Conservation (phyloP, 2,329 filamentous ascomycete genomes). For the Aspergillus flavus region DNA sequence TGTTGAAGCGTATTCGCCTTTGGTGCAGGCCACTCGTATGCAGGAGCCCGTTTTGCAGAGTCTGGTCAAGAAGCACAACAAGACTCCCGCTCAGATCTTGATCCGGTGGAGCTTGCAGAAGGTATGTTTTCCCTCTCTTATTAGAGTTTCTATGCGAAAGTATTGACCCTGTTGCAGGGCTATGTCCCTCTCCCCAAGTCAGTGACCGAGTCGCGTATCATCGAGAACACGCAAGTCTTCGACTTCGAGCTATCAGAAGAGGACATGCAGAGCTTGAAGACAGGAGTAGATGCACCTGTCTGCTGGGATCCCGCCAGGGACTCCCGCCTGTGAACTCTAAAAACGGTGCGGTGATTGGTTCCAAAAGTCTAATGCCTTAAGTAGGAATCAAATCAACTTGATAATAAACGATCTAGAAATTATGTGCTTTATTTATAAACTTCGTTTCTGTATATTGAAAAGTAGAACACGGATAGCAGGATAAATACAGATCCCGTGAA, state of each 20-base stretch:
- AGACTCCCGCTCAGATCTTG: slow-evolving; percentile 61
- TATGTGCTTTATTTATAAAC: background rate
- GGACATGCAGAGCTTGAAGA: slow-evolving; percentile 61
- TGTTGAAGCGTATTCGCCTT: slow-evolving; percentile 58
- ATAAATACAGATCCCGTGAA: background rate
- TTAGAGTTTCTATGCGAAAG: background rate
- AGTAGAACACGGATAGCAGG: background rate
- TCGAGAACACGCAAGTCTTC: slow-evolving; percentile 62
- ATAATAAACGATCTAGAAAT: background rate
- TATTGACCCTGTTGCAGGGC: slow-evolving; percentile 42
- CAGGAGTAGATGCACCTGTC: slow-evolving; percentile 58
- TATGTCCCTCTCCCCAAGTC: slow-evolving; percentile 67
- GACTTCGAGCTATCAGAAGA: slow-evolving; percentile 62
- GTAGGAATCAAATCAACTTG: background rate
- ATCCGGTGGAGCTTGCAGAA: slow-evolving; percentile 65
- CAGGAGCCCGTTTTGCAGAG: slow-evolving; percentile 56
- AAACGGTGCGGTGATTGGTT: background rate
- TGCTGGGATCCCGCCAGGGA: slow-evolving; percentile 58
- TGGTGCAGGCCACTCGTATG: slow-evolving; percentile 50
- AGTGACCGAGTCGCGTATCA: slow-evolving; percentile 61
- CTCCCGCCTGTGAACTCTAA: slow-evolving; percentile 19
- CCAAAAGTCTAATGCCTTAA: background rate
- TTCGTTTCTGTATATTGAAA: background rate
- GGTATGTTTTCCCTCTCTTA: slow-evolving; percentile 31
- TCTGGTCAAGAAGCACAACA: slow-evolving; percentile 59